phyloP scores from a whole-genome alignment of 1,284 basidiomycete genomes.

The Trichosporon sp. region DNA sequence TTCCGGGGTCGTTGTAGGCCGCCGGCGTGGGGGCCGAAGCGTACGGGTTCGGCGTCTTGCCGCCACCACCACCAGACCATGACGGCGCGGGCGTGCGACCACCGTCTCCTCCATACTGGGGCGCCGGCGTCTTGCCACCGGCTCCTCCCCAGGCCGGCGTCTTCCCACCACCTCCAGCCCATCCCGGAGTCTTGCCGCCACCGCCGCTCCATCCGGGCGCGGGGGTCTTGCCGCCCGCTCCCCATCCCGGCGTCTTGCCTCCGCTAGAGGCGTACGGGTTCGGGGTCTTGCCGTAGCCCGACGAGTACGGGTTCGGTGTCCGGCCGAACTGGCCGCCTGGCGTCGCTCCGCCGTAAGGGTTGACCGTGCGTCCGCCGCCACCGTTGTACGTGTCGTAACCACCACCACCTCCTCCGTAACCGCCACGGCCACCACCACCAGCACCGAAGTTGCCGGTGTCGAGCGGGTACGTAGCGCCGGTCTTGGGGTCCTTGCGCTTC shows the following conservation, averaged over 20 bases:
- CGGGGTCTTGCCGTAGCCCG: conserved; percentile 57
- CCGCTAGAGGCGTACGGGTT: conserved; percentile 62
- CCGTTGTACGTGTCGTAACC: background rate
- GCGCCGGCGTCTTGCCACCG: conserved; percentile 36
- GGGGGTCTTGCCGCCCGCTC: conserved; percentile 54
- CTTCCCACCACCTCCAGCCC: conserved; percentile 29
- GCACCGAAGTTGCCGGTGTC: conserved; percentile 25
- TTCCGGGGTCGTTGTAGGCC: conserved; percentile 32
- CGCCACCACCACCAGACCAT: conserved; percentile 27
- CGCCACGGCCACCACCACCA: conserved; percentile 11
- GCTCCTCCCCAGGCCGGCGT: conserved; percentile 56
- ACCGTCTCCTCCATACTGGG: conserved; percentile 31
- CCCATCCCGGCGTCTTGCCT: conserved; percentile 57
- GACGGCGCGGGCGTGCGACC: conserved; percentile 48
- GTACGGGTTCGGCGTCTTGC: conserved; percentile 61
- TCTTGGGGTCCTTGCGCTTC: conserved; percentile 62
- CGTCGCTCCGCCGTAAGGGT: conserved; percentile 34
- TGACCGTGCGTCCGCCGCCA: conserved; percentile 30
- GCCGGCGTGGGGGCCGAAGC: conserved; percentile 41
- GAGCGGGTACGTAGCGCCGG: conserved; percentile 49
- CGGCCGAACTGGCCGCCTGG: conserved; percentile 53
- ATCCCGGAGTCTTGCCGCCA: conserved; percentile 33
- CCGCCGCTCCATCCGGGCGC: conserved; percentile 54
- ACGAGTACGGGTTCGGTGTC: conserved; percentile 66
- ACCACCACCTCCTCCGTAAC: conserved; percentile 20